These are phyloP conservation scores for Trichoderma pleuroti DNA, from an alignment of 2,329 filamentous ascomycete genomes.

Conservation along the genomic window DNA sequence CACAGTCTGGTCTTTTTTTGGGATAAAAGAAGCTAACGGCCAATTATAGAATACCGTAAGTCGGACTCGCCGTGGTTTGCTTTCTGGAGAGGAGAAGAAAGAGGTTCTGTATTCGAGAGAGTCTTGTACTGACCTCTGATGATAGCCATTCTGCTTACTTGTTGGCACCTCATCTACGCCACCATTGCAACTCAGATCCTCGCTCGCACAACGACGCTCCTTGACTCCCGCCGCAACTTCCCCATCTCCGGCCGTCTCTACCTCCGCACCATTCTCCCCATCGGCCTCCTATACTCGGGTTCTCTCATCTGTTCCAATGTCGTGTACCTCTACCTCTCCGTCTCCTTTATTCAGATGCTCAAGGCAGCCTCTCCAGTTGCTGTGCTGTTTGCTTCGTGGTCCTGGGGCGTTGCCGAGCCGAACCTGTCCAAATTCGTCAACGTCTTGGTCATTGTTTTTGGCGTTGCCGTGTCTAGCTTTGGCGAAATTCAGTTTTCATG, in stretches of 20 bases:
- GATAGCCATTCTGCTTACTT: slow-evolving; percentile 56
- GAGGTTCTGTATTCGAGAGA: not conserved
- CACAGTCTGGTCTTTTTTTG: no score
- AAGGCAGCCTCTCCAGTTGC: slow-evolving; percentile 66
- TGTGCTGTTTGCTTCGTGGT: slow-evolving; percentile 63
- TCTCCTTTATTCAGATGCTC: slow-evolving; percentile 69
- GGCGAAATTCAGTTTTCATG: slow-evolving; percentile 69
- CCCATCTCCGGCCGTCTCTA: slow-evolving; percentile 60
- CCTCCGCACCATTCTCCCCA: slow-evolving; percentile 61
- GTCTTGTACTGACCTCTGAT: not conserved
- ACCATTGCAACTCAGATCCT: slow-evolving; percentile 64
- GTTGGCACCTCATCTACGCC: slow-evolving; percentile 66
- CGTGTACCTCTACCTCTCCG: slow-evolving; percentile 64
- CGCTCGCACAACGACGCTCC: slow-evolving; percentile 58
- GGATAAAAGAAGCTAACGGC: slow-evolving; percentile 1
- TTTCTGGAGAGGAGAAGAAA: not conserved
- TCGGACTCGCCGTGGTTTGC: not conserved
- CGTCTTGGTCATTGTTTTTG: slow-evolving; percentile 50
- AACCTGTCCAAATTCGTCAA: slow-evolving; percentile 44
- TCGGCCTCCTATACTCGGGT: slow-evolving; percentile 62
- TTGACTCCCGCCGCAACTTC: slow-evolving; percentile 60
- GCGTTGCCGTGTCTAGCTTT: slow-evolving; percentile 50
- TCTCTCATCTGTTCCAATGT: slow-evolving; percentile 65
- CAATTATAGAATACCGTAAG: slow-evolving; percentile 25
- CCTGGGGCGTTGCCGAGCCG: slow-evolving; percentile 50